phyloP scores from a whole-genome alignment of 176 grass and related monocot genomes.

The Eleusine coracana region DNA sequence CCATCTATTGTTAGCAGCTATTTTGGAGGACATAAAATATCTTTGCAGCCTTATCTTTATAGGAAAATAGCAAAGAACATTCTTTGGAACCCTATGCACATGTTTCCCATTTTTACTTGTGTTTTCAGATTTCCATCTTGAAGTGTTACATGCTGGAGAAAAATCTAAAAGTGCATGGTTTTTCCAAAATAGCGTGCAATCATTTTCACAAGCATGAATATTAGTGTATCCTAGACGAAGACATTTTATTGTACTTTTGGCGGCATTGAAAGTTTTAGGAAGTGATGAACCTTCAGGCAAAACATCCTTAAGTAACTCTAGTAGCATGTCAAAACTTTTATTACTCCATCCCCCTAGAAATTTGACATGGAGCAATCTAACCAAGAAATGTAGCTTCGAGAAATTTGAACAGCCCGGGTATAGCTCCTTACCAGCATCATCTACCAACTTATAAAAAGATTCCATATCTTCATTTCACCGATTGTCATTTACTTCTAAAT shows the following conservation, averaged over 20 bases:
- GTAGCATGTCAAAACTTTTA: neutral
- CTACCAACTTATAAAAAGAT: neutral
- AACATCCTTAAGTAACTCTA: neutral
- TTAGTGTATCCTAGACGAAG: neutral
- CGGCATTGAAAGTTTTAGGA: neutral
- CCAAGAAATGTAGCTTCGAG: neutral
- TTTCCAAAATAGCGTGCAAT: neutral
- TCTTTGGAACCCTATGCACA: neutral
- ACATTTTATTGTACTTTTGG: neutral
- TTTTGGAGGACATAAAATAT: neutral
- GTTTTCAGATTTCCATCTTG: neutral
- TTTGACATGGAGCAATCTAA: neutral
- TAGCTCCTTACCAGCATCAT: neutral
- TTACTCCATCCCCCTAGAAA: neutral
- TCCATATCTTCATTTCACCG: neutral
- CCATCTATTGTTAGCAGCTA: neutral
- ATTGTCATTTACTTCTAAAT: neutral
- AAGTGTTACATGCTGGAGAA: neutral
- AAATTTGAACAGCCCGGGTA: neutral
- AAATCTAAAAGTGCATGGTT: neutral
- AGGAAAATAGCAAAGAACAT: neutral
- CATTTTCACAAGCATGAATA: neutral
- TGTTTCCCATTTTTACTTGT: neutral
- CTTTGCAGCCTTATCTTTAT: neutral
- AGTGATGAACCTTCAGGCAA: neutral